Evolutionary conservation across 345 rosid species (phyloP).

Genomic region (Barbarea vulgaris): DNA sequence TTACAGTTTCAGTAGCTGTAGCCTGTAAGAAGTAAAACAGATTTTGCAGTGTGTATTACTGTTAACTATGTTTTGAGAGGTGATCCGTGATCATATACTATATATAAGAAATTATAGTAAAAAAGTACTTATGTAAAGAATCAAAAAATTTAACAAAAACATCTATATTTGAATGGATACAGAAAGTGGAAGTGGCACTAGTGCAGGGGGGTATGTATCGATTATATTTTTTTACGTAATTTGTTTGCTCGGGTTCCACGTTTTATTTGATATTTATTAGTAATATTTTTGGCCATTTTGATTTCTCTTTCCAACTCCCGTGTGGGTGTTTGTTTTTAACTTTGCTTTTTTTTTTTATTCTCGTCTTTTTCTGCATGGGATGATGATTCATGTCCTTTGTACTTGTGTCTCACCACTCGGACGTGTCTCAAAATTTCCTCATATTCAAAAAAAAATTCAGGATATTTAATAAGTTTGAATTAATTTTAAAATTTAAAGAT

Average conservation of each 20-base stretch:
- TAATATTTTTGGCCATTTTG: background rate
- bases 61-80: background rate
- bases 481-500: background rate
- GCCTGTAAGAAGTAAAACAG: background rate
- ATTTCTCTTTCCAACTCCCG: constrained; percentile 4
- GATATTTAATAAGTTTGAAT: background rate
- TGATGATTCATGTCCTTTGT: constrained; percentile 29
- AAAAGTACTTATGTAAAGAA: background rate
- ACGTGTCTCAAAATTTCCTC: constrained; percentile 4
- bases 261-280: background rate
- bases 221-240: background rate
- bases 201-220: background rate
- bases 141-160: background rate
- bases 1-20: background rate
- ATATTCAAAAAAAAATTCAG: background rate
- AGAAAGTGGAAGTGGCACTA: background rate
- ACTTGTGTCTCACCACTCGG: constrained; percentile 15
- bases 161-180: background rate
- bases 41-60: background rate
- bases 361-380: constrained; percentile 32
- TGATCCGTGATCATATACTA: no score
- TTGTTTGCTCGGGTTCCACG: background rate
- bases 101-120: no score
- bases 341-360: constrained; percentile 16
- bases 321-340: constrained; percentile 22